Percentiles rank a stretch among this genome's conserved stretches.
These are phyloP conservation scores for Chaetomium sp. DNA, from an alignment of 2,329 filamentous ascomycete species.

Conservation along the genomic window DNA sequence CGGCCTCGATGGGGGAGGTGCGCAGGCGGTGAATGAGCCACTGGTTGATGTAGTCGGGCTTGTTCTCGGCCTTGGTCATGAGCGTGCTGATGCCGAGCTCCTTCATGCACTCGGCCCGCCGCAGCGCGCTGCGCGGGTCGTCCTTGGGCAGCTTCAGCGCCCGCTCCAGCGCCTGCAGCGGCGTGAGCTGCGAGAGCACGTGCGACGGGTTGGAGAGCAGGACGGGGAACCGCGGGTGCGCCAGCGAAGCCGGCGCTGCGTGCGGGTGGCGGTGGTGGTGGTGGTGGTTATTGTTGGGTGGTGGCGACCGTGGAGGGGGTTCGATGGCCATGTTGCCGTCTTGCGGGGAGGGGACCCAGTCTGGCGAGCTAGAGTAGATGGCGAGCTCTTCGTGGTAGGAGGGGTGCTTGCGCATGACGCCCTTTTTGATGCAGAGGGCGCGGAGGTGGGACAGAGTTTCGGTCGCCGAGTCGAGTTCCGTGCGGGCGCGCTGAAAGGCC, in stretches of 20 bases:
- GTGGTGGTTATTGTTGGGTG: conserved; percentile 30
- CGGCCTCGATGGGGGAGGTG: conserved; percentile 49
- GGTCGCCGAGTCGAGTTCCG: conserved; percentile 41
- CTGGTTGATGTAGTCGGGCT: conserved; percentile 51
- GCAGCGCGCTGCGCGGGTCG: conserved; percentile 40
- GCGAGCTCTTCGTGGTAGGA: conserved; percentile 45
- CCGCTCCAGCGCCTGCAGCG: conserved; percentile 45
- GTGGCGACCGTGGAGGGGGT: conserved; percentile 39
- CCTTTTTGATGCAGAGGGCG: conserved; percentile 45
- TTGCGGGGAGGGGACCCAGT: conserved; percentile 25
- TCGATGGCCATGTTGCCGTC: conserved; percentile 48
- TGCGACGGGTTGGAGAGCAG: conserved; percentile 55
- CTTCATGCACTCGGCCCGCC: conserved; percentile 48
- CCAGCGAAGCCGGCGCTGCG: conserved; percentile 34
- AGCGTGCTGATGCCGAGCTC: conserved; percentile 53
- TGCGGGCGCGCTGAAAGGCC: conserved; percentile 41
- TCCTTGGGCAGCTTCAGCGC: conserved; percentile 44
- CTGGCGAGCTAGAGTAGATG: conserved; percentile 41
- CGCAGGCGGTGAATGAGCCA: conserved; percentile 58
- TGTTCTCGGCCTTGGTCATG: conserved; percentile 45
- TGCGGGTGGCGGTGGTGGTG: neutral
- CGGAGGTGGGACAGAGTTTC: conserved; percentile 43
- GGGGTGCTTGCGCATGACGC: conserved; percentile 48
- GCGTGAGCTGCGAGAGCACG: conserved; percentile 47
- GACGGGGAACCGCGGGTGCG: conserved; percentile 47